A percentile compares a stretch with the other conserved stretches of the same genome.
These are phyloP conservation scores for Graphiopsis chlorocephala DNA, from an alignment of 2,329 filamentous ascomycete genomes.

Conservation along the genomic window DNA sequence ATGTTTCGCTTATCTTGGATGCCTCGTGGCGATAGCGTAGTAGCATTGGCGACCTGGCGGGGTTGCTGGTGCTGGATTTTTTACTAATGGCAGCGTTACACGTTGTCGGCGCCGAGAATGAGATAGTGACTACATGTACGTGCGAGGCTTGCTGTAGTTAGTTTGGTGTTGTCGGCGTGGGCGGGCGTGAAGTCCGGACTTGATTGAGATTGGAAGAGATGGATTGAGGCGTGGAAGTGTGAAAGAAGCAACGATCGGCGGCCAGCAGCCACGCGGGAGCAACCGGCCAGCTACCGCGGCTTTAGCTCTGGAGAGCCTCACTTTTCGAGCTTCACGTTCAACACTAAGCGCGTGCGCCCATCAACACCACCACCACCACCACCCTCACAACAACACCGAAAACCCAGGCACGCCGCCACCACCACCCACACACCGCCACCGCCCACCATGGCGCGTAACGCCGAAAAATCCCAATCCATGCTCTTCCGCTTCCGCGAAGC, in stretches of 20 bases:
- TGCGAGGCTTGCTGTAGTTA: not conserved
- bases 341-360: not conserved
- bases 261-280: not conserved
- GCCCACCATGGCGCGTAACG: slow-evolving; percentile 72
- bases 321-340: slow-evolving; percentile 13
- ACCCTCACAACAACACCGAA: not conserved
- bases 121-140: not conserved
- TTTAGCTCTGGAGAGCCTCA: not conserved
- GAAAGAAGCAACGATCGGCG: not conserved
- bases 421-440: not conserved
- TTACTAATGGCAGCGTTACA: slow-evolving; percentile 6
- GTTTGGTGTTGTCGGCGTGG: not conserved
- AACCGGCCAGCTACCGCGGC: not conserved
- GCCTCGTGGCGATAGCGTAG: slow-evolving; percentile 1
- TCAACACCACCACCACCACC: not conserved
- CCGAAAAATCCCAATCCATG: slow-evolving; percentile 99
- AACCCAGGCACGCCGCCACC: not conserved
- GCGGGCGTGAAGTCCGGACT: not conserved
- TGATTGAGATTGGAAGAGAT: not conserved
- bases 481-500: slow-evolving; percentile 99
- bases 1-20: not conserved
- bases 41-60: not conserved
- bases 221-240: not conserved
- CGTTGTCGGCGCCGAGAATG: not conserved
- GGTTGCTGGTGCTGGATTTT: not conserved